Evolutionary conservation across 2,329 filamentous ascomycete genomes (phyloP).

Genomic region (Talaromyces sp.): DNA sequence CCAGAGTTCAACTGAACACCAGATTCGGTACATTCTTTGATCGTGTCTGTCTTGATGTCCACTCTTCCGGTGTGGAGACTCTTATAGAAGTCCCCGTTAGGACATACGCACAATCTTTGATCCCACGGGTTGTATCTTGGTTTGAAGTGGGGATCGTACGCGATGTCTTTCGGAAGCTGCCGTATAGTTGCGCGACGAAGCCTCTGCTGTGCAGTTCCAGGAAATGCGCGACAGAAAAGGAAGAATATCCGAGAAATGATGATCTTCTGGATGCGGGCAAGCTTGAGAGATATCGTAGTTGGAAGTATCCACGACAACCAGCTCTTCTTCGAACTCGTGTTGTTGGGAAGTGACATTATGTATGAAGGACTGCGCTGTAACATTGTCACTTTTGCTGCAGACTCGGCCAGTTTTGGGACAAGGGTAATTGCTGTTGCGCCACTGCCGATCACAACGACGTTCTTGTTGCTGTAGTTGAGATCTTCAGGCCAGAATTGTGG

Average conservation of each 20-base stretch:
- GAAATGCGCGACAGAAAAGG: neutral
- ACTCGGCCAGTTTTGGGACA: neutral
- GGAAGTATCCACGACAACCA: neutral
- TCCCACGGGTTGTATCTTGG: neutral
- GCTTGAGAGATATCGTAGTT: neutral
- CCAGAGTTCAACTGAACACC: neutral
- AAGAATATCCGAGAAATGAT: neutral
- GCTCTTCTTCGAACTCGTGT: neutral
- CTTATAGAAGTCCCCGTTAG: neutral
- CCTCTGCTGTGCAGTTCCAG: neutral
- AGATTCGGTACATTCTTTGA: neutral
- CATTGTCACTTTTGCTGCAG: neutral
- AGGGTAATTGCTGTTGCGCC: neutral
- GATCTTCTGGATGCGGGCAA: neutral
- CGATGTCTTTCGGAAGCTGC: neutral
- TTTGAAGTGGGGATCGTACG: neutral
- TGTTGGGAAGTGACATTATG: neutral
- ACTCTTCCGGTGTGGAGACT: neutral
- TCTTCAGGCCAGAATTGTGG: neutral
- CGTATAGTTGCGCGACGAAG: neutral
- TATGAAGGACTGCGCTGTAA: neutral
- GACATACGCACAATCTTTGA: neutral
- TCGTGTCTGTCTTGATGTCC: conserved; percentile 17
- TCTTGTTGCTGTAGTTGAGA: neutral
- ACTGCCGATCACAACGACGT: neutral